Conservation (phyloP, 2,329 filamentous ascomycete genomes). For the Hymenoscyphus occultus region DNA sequence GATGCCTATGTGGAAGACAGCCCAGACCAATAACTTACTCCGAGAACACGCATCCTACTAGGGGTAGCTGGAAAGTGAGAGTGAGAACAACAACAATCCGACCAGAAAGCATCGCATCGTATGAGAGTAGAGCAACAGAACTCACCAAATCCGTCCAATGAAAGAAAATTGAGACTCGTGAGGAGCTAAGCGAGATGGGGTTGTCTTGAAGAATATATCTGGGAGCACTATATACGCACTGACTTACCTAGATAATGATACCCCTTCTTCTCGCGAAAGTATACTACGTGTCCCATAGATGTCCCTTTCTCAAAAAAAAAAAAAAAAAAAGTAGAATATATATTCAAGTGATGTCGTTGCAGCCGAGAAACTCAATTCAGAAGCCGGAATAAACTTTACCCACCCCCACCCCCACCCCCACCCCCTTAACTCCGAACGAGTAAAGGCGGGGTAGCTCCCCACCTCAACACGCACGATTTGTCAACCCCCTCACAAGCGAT, state of each 20-base stretch:
- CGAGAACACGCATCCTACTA: not conserved
- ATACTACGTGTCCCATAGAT: no score
- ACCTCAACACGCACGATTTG: not conserved
- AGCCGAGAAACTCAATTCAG: not conserved
- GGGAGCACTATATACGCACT: not conserved
- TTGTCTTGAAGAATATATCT: not conserved
- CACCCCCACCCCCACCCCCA: not conserved
- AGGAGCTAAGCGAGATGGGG: not conserved
- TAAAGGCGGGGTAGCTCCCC: not conserved
- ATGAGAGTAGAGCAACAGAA: not conserved
- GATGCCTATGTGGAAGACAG: not conserved
- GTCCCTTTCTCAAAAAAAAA: not conserved
- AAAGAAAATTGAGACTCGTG: not conserved
- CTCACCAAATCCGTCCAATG: not conserved
- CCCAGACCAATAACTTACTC: not conserved
- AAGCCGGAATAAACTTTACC: not conserved
- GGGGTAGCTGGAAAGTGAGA: not conserved
- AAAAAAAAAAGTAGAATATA: not conserved
- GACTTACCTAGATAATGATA: not conserved
- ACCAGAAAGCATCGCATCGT: not conserved
- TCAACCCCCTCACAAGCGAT: not conserved
- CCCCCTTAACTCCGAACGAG: not conserved
- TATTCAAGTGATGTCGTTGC: not conserved
- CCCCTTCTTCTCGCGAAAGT: not conserved
- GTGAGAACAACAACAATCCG: not conserved